phyloP scores from a whole-genome alignment of 2,329 filamentous ascomycete species.

The Fusarium secorum region DNA sequence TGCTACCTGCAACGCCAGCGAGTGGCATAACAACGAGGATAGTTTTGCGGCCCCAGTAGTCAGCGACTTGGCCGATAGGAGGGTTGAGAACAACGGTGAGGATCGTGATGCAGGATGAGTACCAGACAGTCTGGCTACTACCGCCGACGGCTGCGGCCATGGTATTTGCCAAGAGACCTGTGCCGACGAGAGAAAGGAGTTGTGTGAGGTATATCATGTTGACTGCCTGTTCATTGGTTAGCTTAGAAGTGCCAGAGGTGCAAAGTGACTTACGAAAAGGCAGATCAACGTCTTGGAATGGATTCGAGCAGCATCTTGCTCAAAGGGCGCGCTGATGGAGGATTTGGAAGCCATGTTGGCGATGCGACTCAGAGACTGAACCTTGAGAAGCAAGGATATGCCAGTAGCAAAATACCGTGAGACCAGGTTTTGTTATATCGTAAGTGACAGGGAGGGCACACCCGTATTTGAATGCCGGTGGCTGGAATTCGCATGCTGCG shows the following conservation, averaged over 20 bases:
- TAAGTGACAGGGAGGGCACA: fast-evolving
- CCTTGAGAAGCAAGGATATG: neutral
- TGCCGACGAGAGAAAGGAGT: neutral
- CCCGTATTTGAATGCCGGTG: neutral
- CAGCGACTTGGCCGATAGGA: neutral
- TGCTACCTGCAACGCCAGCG: neutral
- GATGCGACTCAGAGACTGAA: neutral
- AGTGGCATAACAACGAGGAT: neutral
- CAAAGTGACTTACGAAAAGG: neutral
- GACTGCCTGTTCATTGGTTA: neutral
- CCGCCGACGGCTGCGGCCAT: neutral
- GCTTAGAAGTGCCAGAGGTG: neutral
- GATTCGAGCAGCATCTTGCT: neutral
- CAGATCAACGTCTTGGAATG: neutral
- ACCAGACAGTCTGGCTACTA: neutral
- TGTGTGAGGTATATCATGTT: neutral
- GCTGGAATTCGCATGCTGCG: neutral
- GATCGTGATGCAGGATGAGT: neutral
- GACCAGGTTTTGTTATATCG: neutral
- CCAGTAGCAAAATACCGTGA: neutral
- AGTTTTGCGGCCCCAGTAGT: neutral
- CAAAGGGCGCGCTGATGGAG: neutral
- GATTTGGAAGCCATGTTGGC: neutral
- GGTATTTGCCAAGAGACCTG: neutral
- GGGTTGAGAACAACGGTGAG: neutral